These are phyloP conservation scores for Aspergillus ustus DNA, from an alignment of 2,329 filamentous ascomycete genomes.

Conservation along the genomic window DNA sequence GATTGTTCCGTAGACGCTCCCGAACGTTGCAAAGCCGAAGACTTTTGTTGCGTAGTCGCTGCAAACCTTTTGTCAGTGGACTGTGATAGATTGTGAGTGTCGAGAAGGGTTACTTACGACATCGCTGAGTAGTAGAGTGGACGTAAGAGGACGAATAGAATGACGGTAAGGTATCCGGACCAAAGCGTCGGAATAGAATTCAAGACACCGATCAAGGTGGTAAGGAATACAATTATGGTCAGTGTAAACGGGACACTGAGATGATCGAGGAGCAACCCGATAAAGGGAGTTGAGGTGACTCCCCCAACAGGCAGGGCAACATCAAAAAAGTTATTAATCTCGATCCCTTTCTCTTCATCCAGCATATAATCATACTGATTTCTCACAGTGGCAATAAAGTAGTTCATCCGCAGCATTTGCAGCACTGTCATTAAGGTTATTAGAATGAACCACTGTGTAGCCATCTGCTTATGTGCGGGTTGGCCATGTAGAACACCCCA, in stretches of 20 bases:
- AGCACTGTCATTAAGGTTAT: slow-evolving; percentile 80
- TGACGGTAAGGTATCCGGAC: slow-evolving; percentile 74
- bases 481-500: slow-evolving; percentile 82
- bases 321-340: slow-evolving; percentile 85
- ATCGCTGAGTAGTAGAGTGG: slow-evolving; percentile 92
- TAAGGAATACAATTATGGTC: slow-evolving; percentile 68
- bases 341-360: slow-evolving; percentile 64
- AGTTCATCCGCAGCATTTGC: slow-evolving; percentile 85
- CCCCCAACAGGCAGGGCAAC: slow-evolving; percentile 79
- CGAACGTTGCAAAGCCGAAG: slow-evolving; percentile 89
- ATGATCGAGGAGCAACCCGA: slow-evolving; percentile 78
- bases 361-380: slow-evolving; percentile 82
- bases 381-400: slow-evolving; percentile 86
- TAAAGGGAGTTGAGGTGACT: slow-evolving; percentile 80
- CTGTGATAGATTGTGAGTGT: not conserved
- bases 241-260: slow-evolving; percentile 75
- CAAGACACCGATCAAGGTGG: slow-evolving; percentile 75
- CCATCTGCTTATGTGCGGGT: slow-evolving; percentile 72
- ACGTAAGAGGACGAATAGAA: slow-evolving; percentile 82
- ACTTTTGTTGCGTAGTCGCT: slow-evolving; percentile 87
- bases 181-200: slow-evolving; percentile 70
- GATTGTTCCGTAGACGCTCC: slow-evolving; percentile 87
- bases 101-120: slow-evolving; percentile 54
- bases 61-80: not conserved
- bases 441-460: slow-evolving; percentile 83